These are phyloP conservation scores for Colletotrichum navitas DNA, from an alignment of 2,329 filamentous ascomycete species.

Conservation along the genomic window DNA sequence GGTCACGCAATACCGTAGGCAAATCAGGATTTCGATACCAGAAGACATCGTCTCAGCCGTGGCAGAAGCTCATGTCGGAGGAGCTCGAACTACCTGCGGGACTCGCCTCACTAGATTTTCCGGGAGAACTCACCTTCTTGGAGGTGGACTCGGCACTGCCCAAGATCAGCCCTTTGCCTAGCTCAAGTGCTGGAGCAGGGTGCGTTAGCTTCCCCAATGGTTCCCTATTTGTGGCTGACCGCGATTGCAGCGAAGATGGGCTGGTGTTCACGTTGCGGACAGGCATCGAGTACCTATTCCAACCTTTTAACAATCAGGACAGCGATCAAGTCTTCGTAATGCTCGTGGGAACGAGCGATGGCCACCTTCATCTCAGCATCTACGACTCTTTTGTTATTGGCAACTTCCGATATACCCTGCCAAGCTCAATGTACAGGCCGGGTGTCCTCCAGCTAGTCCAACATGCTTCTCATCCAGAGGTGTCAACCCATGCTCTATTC, in stretches of 20 bases:
- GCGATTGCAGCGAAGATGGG: conserved; percentile 60
- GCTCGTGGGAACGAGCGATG: conserved; percentile 78
- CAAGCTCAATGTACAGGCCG: conserved; percentile 44
- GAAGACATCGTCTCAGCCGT: conserved; percentile 45
- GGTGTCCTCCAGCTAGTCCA: conserved; percentile 58
- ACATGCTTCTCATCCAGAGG: conserved; percentile 79
- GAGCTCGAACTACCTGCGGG: conserved; percentile 46
- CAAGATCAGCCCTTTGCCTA: conserved; percentile 78
- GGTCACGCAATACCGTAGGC: conserved; percentile 60
- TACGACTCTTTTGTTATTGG: conserved; percentile 89
- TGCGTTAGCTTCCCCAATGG: conserved; percentile 54
- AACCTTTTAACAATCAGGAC: conserved; percentile 70
- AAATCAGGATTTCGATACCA: conserved; percentile 31
- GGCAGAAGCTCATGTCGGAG: conserved; percentile 49
- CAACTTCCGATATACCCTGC: conserved; percentile 65
- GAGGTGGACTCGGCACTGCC: conserved; percentile 83
- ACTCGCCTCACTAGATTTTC: conserved; percentile 65
- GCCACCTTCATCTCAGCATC: conserved; percentile 81
- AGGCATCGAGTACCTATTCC: conserved; percentile 78
- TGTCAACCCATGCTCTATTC: conserved; percentile 82
- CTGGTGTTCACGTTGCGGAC: conserved; percentile 77
- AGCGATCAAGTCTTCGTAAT: conserved; percentile 84
- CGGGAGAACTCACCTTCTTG: conserved; percentile 77
- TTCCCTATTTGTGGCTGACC: conserved; percentile 38
- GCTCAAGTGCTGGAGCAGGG: conserved; percentile 71